Evolutionary conservation across 345 rosid species (phyloP).

Genomic region (Schrenkiella parvula): DNA sequence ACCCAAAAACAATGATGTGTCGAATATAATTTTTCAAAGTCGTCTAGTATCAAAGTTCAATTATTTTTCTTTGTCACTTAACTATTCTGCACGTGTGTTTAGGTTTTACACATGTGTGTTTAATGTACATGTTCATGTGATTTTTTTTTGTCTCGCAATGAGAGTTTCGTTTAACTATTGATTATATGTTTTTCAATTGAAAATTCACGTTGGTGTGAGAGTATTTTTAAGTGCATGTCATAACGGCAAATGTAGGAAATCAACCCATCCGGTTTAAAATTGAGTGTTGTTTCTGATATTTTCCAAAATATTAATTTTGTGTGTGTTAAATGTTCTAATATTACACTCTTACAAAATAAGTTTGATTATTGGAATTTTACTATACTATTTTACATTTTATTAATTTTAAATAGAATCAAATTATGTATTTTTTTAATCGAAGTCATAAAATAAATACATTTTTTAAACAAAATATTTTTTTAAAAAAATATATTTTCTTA

Average conservation of each 20-base stretch:
- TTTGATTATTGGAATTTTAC: background rate
- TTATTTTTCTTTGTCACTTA: slow-evolving; percentile 11
- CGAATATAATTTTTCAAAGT: background rate
- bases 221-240: background rate
- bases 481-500: background rate
- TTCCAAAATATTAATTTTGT: background rate
- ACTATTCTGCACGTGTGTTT: slow-evolving; percentile 25
- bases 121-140: background rate
- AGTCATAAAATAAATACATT: background rate
- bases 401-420: background rate
- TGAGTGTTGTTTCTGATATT: background rate
- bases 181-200: background rate
- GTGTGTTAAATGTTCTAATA: background rate
- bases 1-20: slow-evolving; percentile 10
- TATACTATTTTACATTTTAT: background rate
- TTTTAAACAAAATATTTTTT: no score
- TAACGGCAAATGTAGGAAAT: background rate
- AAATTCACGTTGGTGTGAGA: background rate
- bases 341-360: background rate
- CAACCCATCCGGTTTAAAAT: background rate
- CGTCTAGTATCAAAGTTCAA: slow-evolving; percentile 17
- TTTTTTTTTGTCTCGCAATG: background rate
- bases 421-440: background rate
- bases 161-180: background rate
- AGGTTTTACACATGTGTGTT: slow-evolving; percentile 7